Evolutionary conservation across 495 filamentous ascomycete genomes (phyloP), one percentile per base, ranked within the genome.

Genomic region (Aspergillus heteromorphus): DNA sequence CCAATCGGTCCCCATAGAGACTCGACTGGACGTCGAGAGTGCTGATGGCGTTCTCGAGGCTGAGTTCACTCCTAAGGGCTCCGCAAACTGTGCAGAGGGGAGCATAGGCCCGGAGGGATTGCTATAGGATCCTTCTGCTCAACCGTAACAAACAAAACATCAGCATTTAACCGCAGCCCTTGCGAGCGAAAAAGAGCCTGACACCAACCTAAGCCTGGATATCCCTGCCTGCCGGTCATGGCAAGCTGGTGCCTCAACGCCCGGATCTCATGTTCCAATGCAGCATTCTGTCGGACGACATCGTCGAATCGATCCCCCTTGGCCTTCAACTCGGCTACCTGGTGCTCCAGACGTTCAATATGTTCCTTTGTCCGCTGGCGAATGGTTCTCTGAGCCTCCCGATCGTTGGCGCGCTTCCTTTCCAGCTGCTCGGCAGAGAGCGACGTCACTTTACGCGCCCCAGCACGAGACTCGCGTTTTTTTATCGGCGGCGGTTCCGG

Each of bases 351-450:
- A 14, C 63, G 65, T 40, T 84, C 81, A 53, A 84, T 83, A 59
- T 80, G 79, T 48, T 80, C 78, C 49, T 79, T 83, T 25, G 79
- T 83, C 45, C 81, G 67, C 54, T 81, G 78, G 17, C 81, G 78
- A 55, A 83, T 85, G n/a, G 78, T 79, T 54, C 81, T 72, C 57
- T 85, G 82, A 25, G 82, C 81, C 59, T 85, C 82, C 42, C 82
- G 79, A 56, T 85, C 82, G 63, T 83, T 83, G 47, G 80, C 81
- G 49, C 82, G 76, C 58, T 85, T 85, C 42, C 82, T 72, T 53
- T 85, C 82, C 20, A 85, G 69, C 57, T 85, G 81, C 40, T 81
- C 81, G 20, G 76, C 73, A 5, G 79, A 80, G 47, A 85, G 66
- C 2, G 77, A 76, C 6, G 79, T 74, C 30, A 85, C 82, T 58